phyloP scores from a whole-genome alignment of 139 green algal species.

The Haematococcus sp. region DNA sequence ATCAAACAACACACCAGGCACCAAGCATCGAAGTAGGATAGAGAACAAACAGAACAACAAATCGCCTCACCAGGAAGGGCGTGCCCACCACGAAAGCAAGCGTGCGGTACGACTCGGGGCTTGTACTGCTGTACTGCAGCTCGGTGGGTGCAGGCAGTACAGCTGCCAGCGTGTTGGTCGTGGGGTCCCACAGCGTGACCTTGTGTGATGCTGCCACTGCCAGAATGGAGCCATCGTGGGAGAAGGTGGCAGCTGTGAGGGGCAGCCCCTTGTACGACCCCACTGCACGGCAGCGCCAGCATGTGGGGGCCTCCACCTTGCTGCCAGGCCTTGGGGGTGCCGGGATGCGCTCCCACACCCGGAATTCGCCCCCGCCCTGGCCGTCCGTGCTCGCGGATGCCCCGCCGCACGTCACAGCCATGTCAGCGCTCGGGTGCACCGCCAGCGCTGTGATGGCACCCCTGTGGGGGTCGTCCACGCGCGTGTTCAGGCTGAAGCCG shows the following conservation, averaged over 20 bases:
- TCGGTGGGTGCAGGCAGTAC: conserved; percentile 37
- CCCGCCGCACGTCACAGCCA: conserved; percentile 48
- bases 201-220: conserved; percentile 43
- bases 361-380: conserved; percentile 25
- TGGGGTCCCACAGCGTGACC: conserved; percentile 71
- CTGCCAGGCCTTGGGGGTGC: not conserved
- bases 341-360: conserved; percentile 43
- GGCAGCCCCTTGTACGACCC: conserved; percentile 47
- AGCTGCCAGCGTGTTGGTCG: conserved; percentile 36
- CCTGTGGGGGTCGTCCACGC: conserved; percentile 56
- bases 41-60: too few relatives aligned
- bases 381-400: not conserved
- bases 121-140: conserved; percentile 5
- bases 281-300: conserved; percentile 20
- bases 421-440: conserved; percentile 41
- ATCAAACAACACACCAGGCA: too few relatives aligned
- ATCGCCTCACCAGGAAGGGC: conserved; percentile 41
- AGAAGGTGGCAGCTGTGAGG: conserved; percentile 58
- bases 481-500: conserved; percentile 54
- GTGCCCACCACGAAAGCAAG: conserved; percentile 53
- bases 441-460: conserved; percentile 35
- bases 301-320: not conserved
- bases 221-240: conserved; percentile 68
- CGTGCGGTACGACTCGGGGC: not conserved
- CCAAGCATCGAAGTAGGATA: too few relatives aligned